Conservation (phyloP, 164 flowering plant species). For the Chimonanthus praecox region DNA sequence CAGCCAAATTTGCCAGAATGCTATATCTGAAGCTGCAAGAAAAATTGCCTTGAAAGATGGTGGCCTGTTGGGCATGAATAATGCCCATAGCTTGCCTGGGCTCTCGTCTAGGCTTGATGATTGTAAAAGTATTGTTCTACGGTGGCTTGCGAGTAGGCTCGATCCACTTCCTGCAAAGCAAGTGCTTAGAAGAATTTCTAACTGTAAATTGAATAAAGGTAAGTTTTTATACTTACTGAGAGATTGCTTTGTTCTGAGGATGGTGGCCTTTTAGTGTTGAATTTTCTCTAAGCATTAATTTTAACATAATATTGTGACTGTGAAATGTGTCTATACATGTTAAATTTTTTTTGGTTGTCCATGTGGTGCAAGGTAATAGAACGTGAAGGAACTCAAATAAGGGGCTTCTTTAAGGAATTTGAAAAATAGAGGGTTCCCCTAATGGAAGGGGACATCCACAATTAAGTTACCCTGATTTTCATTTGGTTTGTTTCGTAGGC, state of each 20-base stretch:
- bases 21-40: slow-evolving; percentile 74
- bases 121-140: slow-evolving; percentile 64
- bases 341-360: too few relatives aligned
- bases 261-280: background rate
- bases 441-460: too few relatives aligned
- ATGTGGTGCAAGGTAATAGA: too few relatives aligned
- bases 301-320: too few relatives aligned
- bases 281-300: too few relatives aligned
- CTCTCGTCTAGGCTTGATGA: slow-evolving; percentile 48
- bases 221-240: background rate
- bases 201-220: slow-evolving; percentile 92
- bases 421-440: too few relatives aligned
- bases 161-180: slow-evolving; percentile 57
- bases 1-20: slow-evolving; percentile 71
- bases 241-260: background rate
- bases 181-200: slow-evolving; percentile 81
- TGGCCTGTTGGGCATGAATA: slow-evolving; percentile 36
- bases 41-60: slow-evolving; percentile 47
- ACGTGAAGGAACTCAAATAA: too few relatives aligned
- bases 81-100: slow-evolving; percentile 26
- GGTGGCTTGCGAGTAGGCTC: slow-evolving; percentile 87
- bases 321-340: too few relatives aligned
- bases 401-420: too few relatives aligned
- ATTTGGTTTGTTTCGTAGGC: too few relatives aligned
- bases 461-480: too few relatives aligned